These are phyloP conservation scores for Aspergillus sojae DNA, from an alignment of 2,329 filamentous ascomycete species.

Conservation along the genomic window DNA sequence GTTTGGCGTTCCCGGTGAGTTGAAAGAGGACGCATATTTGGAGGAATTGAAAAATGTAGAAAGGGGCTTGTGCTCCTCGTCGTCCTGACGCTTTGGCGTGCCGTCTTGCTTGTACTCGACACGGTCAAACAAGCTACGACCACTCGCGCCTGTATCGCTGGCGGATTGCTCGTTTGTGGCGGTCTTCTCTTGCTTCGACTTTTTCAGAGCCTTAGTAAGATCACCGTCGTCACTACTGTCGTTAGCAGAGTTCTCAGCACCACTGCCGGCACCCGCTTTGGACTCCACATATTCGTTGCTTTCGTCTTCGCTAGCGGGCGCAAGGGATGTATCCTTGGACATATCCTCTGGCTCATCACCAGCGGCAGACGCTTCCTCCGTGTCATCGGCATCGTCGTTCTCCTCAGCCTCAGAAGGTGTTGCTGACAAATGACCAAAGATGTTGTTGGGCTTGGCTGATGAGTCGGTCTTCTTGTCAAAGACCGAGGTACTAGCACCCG, in stretches of 20 bases:
- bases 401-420: constrained; percentile 31
- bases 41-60: constrained; percentile 28
- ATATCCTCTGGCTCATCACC: constrained; percentile 24
- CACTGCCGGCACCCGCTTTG: constrained; percentile 12
- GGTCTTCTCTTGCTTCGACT: constrained; percentile 22
- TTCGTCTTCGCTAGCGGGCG: constrained; percentile 16
- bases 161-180: constrained; percentile 17
- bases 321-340: constrained; percentile 20
- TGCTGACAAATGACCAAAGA: constrained; percentile 41
- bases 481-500: constrained; percentile 25
- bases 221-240: constrained; percentile 30
- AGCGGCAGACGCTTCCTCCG: constrained; percentile 27
- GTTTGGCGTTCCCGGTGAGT: constrained; percentile 27
- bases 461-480: constrained; percentile 33
- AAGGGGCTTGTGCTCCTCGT: constrained; percentile 21
- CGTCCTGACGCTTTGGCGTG: constrained; percentile 28
- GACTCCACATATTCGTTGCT: constrained; percentile 9
- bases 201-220: constrained; percentile 23
- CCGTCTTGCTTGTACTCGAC: constrained; percentile 31
- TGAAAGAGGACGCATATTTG: constrained; percentile 31
- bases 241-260: constrained; percentile 18
- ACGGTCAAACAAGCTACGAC: constrained; percentile 41
- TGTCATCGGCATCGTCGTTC: constrained; percentile 30
- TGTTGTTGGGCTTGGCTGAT: constrained; percentile 34
- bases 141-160: constrained; percentile 23